Percentiles rank a stretch among this genome's conserved stretches.
Evolutionary conservation across 1,284 basidiomycete genomes (phyloP).

Genomic region (Stereum hirsutum): DNA sequence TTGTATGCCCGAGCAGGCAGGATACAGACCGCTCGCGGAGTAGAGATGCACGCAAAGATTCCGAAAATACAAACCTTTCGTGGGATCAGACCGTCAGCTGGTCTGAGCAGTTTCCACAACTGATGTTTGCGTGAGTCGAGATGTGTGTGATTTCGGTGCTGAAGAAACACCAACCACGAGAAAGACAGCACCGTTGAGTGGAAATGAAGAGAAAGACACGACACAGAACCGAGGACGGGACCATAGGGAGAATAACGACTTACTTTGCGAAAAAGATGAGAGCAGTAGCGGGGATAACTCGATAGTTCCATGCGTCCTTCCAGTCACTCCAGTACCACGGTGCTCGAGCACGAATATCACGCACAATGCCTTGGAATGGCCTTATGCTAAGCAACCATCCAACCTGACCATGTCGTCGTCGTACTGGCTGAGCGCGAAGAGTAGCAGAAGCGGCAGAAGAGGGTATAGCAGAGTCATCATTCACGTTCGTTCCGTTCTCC

Average conservation of each 20-base stretch:
- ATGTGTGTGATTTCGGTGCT: too few relatives aligned
- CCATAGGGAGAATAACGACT: too few relatives aligned
- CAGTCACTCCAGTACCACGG: constrained; percentile 85
- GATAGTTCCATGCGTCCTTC: constrained; percentile 85
- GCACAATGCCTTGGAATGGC: constrained; percentile 64
- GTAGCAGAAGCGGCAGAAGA: constrained; percentile 15
- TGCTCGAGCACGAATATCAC: constrained; percentile 67
- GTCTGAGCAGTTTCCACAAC: too few relatives aligned
- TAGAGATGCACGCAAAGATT: too few relatives aligned
- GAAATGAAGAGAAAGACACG: constrained; percentile 1
- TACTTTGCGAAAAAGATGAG: constrained; percentile 79
- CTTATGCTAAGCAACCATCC: constrained; percentile 2
- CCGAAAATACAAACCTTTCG: too few relatives aligned
- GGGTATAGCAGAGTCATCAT: background rate
- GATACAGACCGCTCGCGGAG: too few relatives aligned
- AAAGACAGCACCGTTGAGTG: background rate
- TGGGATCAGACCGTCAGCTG: too few relatives aligned
- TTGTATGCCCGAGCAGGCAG: too few relatives aligned
- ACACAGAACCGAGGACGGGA: background rate
- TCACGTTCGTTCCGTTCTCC: background rate
- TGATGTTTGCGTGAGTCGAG: too few relatives aligned
- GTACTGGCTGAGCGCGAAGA: constrained; percentile 3
- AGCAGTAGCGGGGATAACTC: constrained; percentile 68
- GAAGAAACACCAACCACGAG: too few relatives aligned
- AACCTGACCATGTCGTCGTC: background rate